Evolutionary conservation across 257 asterid genomes (phyloP), one percentile per base, ranked within the genome.

Genomic region (Solanum appendiculatum): DNA sequence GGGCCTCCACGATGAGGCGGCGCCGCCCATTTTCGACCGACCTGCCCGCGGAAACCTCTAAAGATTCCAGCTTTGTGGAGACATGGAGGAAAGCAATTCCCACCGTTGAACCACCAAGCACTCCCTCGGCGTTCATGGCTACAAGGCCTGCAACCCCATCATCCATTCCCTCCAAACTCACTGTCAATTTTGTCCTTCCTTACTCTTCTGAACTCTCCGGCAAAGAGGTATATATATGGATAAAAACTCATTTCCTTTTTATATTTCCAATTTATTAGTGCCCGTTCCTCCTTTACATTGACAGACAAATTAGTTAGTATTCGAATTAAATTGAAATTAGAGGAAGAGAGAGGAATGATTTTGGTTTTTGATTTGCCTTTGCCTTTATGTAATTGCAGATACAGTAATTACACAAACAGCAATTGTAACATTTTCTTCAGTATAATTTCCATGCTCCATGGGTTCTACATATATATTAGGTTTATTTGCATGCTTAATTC

Each of bases 151-250:
- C 94, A 3, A 90, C 93, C 15, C 96, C 98, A 6, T 86, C 94
- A 60, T 90, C 96, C 13, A 94, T 96, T 51, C 98, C 98, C 13
- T 88, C 98, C 0, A 94, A 96, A 88, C 98, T 94, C 91, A 96
- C 98, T 9, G 91, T 94, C 91, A 96, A 96, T 86, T 89, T 96
- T 69, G 97, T 94, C 84, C 98, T 96, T 86, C 98, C 98, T 34
- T 94, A 94, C 83, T 90, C 91, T 33, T 92, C 98, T 25, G 64
- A 91, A 29, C 92, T 92, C 77, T 81, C 93, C 54, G 90, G 89
- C 87, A 95, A 96, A 85, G 92, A 96, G 98, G 98, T 94, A 72
- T 86, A 34, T 39, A 36, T 34, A 21, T 31, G n/a, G 36, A 29
- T 15, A 70, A 16, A 31, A 16, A 5, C 3, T 7, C 82, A 14